Evolutionary conservation across 306 rosid species (phyloP), one percentile per base, ranked within the genome.

Genomic region (Inga laurina): DNA sequence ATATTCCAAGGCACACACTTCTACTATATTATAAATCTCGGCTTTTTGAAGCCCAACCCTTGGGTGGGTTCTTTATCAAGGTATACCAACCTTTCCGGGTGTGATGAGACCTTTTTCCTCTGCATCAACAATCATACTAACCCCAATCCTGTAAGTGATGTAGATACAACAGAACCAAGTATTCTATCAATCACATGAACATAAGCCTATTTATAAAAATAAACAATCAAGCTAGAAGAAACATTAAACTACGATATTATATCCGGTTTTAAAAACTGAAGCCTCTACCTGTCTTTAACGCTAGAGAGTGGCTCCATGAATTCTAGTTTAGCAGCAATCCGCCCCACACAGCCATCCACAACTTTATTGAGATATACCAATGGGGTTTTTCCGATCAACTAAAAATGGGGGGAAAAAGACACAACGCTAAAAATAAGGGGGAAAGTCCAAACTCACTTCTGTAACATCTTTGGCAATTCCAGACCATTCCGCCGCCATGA

Each of bases 261-360:
- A 72, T 73, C 67, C 61, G 5, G 34, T 6, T 46, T 4, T 74
- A 30, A 30, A 77, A 77, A 49, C 32, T 19, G 10, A 69, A 45
- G 19, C 3, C 30, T 4, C 4, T 86, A 91, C 95, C 95, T 93
- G 91, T 91, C 94, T 84, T 93, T 93, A 5, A 91, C 94, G 84
- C 95, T 93, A 54, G 97, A 90, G 83, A 89, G 90, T 44, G 97
- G 93, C 83, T 93, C 94, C 96, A 91, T 91, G 86, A 87, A 84
- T 85, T 93, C 96, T 39, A 93, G 79, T 81, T 93, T 93, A 43
- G 96, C 94, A 49, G 96, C 92, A 15, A 93, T 62, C 34, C 89
- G 95, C n/a, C 88, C 96, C 32, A 85, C 93, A 81, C 96, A 93
- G 57, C 94, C 94, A 43, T 93, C 93, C 6, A 79, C 81, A 69